phyloP scores from a whole-genome alignment of 2,329 filamentous ascomycete genomes.

The Phialocephala subalpina region DNA sequence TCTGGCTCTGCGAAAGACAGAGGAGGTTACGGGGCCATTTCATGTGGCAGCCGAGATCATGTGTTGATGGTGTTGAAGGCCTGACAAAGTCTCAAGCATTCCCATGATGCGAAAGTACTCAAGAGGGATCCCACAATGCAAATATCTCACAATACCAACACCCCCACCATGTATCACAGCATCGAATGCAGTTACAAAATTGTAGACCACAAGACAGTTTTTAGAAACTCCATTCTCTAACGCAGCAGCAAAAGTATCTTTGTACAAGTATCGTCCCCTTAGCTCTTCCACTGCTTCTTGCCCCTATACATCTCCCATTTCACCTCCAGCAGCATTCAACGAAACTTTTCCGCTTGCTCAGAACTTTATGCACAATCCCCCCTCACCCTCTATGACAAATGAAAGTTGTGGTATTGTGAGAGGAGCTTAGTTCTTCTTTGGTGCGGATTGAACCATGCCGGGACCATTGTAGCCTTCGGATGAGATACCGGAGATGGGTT shows the following conservation, averaged over 20 bases:
- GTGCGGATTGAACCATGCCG: constrained; percentile 73
- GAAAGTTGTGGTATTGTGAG: constrained; percentile 16
- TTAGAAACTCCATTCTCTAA: constrained; percentile 20
- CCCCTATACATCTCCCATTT: background rate
- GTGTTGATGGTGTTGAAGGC: too few species aligned
- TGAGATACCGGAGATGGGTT: constrained; percentile 85
- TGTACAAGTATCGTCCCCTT: constrained; percentile 28
- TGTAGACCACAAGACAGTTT: background rate
- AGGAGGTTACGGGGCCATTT: too few species aligned
- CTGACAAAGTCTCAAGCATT: too few species aligned
- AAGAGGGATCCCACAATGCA: background rate
- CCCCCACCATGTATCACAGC: background rate
- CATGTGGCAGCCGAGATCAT: too few species aligned
- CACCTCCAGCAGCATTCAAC: background rate
- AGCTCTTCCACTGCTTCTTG: constrained; percentile 6
- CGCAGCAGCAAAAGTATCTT: constrained; percentile 23
- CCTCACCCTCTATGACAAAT: constrained; percentile 17
- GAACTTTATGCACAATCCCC: constrained; percentile 12
- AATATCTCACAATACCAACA: background rate
- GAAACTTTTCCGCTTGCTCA: too few species aligned
- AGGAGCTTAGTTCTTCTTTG: constrained; percentile 40
- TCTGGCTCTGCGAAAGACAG: too few species aligned
- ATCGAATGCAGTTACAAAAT: background rate
- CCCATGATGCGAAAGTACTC: too few species aligned
- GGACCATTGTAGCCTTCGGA: constrained; percentile 81